Percentiles rank a stretch among this genome's conserved stretches.
phyloP scores from a whole-genome alignment of 176 grass and related monocot species.

The Musa beccarii region DNA sequence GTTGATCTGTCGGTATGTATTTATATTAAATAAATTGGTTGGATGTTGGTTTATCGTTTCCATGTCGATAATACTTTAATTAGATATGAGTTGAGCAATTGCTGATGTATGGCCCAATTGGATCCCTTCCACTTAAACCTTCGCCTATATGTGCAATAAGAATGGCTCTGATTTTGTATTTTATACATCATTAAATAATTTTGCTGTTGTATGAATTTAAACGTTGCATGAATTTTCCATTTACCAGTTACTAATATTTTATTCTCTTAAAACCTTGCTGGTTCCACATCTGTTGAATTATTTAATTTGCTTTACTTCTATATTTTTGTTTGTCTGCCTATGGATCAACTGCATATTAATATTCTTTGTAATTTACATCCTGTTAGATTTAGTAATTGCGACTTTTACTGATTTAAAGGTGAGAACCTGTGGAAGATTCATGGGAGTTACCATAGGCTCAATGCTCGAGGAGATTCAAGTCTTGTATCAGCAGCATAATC shows the following conservation, averaged over 20 bases:
- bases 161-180: no score
- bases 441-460: constrained; percentile 75
- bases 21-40: no score
- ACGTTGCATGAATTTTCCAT: neutral
- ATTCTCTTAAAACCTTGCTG: neutral
- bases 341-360: neutral
- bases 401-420: constrained; percentile 39
- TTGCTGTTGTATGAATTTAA: neutral
- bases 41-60: no score
- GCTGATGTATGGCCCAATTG: no score
- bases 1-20: no score
- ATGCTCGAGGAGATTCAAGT: constrained; percentile 90
- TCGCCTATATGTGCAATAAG: no score
- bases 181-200: neutral
- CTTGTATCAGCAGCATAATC: constrained; percentile 90
- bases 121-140: no score
- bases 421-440: constrained; percentile 78
- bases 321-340: neutral
- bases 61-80: no score
- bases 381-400: neutral
- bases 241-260: neutral
- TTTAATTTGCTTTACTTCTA: neutral
- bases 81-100: no score
- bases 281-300: neutral
- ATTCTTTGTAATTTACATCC: neutral